Base-by-base conservation (phyloP, 495 filamentous ascomycete genomes). In the Aspergillus baeticus region DNA sequence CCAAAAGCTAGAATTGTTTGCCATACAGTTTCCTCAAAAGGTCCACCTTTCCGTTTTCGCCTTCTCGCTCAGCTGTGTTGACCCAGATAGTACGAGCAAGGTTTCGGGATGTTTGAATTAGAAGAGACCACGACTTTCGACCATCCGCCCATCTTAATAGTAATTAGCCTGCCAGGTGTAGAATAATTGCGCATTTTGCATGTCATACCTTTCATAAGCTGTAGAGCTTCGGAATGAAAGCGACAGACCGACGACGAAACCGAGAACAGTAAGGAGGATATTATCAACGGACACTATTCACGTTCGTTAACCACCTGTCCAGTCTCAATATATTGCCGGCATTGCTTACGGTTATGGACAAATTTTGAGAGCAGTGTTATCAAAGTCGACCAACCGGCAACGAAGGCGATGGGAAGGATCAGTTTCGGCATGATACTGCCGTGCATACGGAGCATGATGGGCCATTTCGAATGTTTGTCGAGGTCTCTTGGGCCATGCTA, bases 221-320 rank as follows among this genome's bases (percentile, higher is more conserved):
- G 89, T 91, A 1, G 88, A 88, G 59, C 84, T 89, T 46, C 90
- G 86, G 75, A 96, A 94, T 20, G 87, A 90, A 58, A 96, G 75
- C 1, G 88, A 81, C 64, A 95, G 70, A 77, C 87, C 88, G 62
- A 96, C 89, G 57, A 95, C 89, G 77, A 96, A 94, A 86, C 90
- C 91, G 23, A 90, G 83, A 10, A 95, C 86, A 13, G 90, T 95
- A 33, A 96, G 80, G 8, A 96, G 77, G 51, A 92, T 79, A 20
- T 78, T 83, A 58, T 81, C 79, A 22, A 94, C 84, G 18, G 80
- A 80, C 21, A 78, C 74, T 77, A 47, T 23, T 13, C 34, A 15
- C 13, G 37, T 10, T 44, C 33, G 15, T n/a, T 5, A 31, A 5
- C 18, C 6, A 14, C 13, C 17, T 21, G 10, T 10, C 37, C 15